Evolutionary conservation across 2,329 filamentous ascomycete genomes (phyloP), one percentile per base, ranked within the genome.

Genomic region (Camillea tinctor): DNA sequence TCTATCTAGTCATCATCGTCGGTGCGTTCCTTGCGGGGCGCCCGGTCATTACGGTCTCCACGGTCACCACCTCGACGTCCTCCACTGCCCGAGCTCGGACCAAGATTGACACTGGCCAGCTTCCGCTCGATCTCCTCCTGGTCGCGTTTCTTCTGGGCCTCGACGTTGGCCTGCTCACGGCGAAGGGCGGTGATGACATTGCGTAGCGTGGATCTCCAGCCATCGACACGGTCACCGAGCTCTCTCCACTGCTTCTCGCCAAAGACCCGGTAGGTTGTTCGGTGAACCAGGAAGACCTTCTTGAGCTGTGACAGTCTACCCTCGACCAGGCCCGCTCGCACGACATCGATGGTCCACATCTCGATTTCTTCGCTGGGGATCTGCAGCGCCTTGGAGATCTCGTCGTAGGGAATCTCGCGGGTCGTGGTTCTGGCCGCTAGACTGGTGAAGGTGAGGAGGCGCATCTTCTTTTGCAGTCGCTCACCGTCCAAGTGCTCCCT

Each of bases 311-410:
- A 95, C 68, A 99, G 87, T 80, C 96, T 96, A 74, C 95, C 95
- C 81, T 99, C 95, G 56, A 99, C 92, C 44, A 99, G 87, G 36
- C 93, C 93, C 53, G 93, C 92, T 68, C 95, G 92, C 79, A 99
- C 97, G 68, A 96, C 93, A 76, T 99, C 95, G 72, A 99, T 99
- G 68, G 96, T 92, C 95, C 95, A 99, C 84, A 94, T 90, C 84
- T 99, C 95, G 50, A 98, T 92, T 65, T 98, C 92, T 65, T 91
- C 88, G 52, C 80, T 74, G 52, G 92, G 88, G 58, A 99, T 88
- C 77, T 95, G 90, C 52, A 99, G 87, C 5, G 92, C 90, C 73
- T 89, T 89, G 66, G 90, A 86, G 73, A 99, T 97, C 72, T 86
- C 86, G 67, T 84, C 83, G 79, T 99, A 99, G 62, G 94, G 89